These are phyloP conservation scores for Chytridium lagenaria DNA, from an alignment of 371 early-diverging fungal species.

Conservation along the genomic window DNA sequence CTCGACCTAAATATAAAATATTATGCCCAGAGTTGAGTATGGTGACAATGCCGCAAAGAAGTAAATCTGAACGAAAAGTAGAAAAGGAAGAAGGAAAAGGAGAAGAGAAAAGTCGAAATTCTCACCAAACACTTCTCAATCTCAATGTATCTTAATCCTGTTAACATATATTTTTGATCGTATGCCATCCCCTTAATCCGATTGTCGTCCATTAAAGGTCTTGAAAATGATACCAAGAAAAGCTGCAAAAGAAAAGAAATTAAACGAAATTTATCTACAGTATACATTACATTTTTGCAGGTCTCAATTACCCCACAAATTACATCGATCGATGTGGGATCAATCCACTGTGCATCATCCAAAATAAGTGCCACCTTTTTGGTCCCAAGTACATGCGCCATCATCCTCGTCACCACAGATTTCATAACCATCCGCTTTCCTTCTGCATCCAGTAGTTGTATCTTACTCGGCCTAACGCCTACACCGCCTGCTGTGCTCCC, in stretches of 20 bases:
- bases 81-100: too few relatives aligned
- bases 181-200: background rate
- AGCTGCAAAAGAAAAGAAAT: background rate
- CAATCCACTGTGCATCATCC: slow-evolving; percentile 13
- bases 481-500: too few relatives aligned
- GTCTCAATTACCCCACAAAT: background rate
- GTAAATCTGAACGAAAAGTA: too few relatives aligned
- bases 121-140: background rate
- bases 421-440: background rate
- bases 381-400: background rate
- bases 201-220: background rate
- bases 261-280: background rate
- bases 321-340: slow-evolving; percentile 1
- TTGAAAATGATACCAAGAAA: background rate
- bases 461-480: background rate
- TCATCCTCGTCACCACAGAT: background rate
- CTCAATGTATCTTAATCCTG: background rate
- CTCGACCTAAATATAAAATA: too few relatives aligned
- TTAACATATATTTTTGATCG: background rate
- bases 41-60: too few relatives aligned
- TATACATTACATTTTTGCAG: background rate
- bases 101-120: background rate
- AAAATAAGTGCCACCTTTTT: background rate
- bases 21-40: too few relatives aligned
- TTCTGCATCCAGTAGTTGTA: background rate